Evolutionary conservation across 768 basidiomycete genomes (phyloP).

Genomic region (Antrodiella citrinella): DNA sequence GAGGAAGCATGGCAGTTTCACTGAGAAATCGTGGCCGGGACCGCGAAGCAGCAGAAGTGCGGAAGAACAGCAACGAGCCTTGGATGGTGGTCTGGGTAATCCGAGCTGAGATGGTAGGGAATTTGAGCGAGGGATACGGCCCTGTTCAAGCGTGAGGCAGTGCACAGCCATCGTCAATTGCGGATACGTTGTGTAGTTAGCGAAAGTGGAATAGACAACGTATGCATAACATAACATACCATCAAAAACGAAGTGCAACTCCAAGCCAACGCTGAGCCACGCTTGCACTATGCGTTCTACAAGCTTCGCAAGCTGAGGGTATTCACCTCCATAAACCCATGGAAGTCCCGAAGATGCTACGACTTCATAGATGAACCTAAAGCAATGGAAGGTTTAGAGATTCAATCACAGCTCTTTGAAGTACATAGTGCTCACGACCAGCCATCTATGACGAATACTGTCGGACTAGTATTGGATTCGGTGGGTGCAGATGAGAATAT

Average conservation of each 20-base stretch:
- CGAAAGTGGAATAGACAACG: no score
- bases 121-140: constrained; percentile 63
- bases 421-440: constrained; percentile 76
- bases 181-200: no score
- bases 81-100: constrained; percentile 50
- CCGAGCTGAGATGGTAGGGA: constrained; percentile 56
- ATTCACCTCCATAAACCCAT: constrained; percentile 87
- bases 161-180: not conserved
- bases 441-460: constrained; percentile 67
- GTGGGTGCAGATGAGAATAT: constrained; percentile 18
- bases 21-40: constrained; percentile 57
- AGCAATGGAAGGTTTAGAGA: not conserved
- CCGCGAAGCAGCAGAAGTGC: constrained; percentile 63
- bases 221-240: constrained; percentile 39
- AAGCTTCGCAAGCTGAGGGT: constrained; percentile 42
- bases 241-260: constrained; percentile 74
- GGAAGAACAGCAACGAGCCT: constrained; percentile 67
- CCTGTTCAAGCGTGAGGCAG: constrained; percentile 33
- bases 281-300: constrained; percentile 46
- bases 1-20: constrained; percentile 70
- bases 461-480: constrained; percentile 2
- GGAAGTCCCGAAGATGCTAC: constrained; percentile 53
- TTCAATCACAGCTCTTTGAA: not conserved
- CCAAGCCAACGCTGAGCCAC: constrained; percentile 62
- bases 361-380: constrained; percentile 70